These are phyloP conservation scores for Ilyonectria destructans DNA, from an alignment of 2,329 filamentous ascomycete species.

Conservation along the genomic window DNA sequence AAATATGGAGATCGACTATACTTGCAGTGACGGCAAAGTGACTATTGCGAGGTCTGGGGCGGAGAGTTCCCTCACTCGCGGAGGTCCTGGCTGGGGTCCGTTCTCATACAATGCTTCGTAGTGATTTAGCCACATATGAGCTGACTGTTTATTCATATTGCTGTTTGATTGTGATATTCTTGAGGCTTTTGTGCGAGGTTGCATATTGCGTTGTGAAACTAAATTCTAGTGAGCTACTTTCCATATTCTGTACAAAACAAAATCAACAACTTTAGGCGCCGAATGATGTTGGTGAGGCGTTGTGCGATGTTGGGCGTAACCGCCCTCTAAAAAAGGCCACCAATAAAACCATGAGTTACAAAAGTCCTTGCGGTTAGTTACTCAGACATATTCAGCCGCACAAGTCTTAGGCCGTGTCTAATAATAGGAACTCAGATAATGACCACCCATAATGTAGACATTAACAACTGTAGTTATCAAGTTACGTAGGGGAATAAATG, in stretches of 20 bases:
- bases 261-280: no score
- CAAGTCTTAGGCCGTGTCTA: no score
- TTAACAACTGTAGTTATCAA: no score
- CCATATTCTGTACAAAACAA: background rate
- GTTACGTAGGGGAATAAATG: no score
- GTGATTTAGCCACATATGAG: background rate
- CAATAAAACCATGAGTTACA: no score
- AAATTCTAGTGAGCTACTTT: background rate
- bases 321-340: no score
- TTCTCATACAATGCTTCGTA: slow-evolving; percentile 24
- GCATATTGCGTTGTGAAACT: background rate
- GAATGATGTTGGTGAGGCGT: no score
- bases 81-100: slow-evolving; percentile 21
- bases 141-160: background rate
- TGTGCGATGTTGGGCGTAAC: no score
- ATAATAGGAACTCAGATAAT: no score
- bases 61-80: slow-evolving; percentile 2
- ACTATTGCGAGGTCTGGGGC: slow-evolving; percentile 12
- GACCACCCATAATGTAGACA: no score
- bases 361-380: no score
- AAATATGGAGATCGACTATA: slow-evolving; percentile 24
- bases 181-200: background rate
- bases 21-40: slow-evolving; percentile 4
- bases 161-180: background rate
- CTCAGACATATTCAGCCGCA: no score